A percentile compares a stretch with the other conserved stretches of the same genome.
These are phyloP conservation scores for Fusarium penzigii DNA, from an alignment of 2,329 filamentous ascomycete genomes.

Conservation along the genomic window DNA sequence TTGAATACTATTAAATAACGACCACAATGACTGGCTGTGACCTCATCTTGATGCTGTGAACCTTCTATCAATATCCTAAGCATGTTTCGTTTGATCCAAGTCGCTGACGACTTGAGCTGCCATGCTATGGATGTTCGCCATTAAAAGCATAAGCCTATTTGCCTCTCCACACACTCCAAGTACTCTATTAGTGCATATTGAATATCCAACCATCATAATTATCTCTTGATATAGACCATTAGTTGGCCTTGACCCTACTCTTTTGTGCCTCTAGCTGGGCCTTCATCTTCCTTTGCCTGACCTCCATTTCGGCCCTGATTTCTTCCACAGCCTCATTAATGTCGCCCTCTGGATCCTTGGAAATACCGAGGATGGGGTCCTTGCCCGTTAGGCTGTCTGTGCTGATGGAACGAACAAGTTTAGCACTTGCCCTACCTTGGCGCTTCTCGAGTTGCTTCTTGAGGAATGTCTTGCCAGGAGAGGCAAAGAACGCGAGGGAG, in stretches of 20 bases:
- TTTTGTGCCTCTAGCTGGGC: constrained; percentile 64
- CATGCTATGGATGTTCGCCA: too few species aligned
- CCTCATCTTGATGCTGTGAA: not conserved
- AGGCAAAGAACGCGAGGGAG: constrained; percentile 75
- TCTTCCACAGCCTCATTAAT: constrained; percentile 78
- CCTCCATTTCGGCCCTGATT: constrained; percentile 71
- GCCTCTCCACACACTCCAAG: too few species aligned
- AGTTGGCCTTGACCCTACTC: constrained; percentile 26
- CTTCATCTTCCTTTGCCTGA: constrained; percentile 30
- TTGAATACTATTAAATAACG: not conserved
- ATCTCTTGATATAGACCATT: constrained; percentile 1
- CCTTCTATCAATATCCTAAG: not conserved
- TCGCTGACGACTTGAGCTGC: too few species aligned
- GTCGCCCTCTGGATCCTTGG: constrained; percentile 73
- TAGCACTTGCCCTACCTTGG: constrained; percentile 46
- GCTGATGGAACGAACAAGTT: constrained; percentile 52
- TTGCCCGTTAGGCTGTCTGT: constrained; percentile 56
- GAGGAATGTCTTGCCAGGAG: constrained; percentile 68
- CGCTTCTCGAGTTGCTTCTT: constrained; percentile 61
- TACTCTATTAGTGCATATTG: too few species aligned
- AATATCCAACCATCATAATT: not conserved
- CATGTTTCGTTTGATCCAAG: too few species aligned
- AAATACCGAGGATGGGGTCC: constrained; percentile 74
- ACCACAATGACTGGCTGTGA: not conserved
- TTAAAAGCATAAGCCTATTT: too few species aligned